phyloP scores from a whole-genome alignment of 306 rosid species.

The Gynostemma pentaphyllum region DNA sequence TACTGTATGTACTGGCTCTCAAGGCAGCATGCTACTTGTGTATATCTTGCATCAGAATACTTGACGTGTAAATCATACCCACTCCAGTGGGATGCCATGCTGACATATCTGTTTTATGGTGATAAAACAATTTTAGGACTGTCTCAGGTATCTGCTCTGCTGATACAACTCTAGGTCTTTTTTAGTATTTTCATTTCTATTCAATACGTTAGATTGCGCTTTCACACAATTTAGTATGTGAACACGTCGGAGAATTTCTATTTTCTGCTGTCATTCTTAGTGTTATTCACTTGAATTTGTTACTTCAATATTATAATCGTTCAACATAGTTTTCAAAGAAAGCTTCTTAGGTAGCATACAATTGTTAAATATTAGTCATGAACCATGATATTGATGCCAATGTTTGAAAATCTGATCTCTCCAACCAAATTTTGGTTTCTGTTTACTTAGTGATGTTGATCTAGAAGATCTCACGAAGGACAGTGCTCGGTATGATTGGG shows the following conservation, averaged over 20 bases:
- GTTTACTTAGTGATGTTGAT: no score
- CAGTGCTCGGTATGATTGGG: no score
- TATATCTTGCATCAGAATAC: constrained; percentile 49
- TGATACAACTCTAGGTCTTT: constrained; percentile 1
- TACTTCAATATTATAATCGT: background rate
- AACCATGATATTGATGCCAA: no score
- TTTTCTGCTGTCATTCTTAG: background rate
- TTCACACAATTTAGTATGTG: background rate
- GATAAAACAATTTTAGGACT: background rate
- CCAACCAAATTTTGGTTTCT: no score
- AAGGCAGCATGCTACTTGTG: constrained; percentile 52
- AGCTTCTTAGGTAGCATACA: background rate
- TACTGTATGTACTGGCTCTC: constrained; percentile 42
- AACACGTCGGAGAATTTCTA: background rate
- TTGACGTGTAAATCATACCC: constrained; percentile 49
- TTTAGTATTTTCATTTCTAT: background rate
- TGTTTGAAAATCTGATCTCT: no score
- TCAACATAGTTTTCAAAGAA: background rate
- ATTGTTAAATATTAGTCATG: background rate
- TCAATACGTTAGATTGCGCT: constrained; percentile 5
- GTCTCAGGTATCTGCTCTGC: background rate
- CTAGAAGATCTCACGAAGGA: no score
- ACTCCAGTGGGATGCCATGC: constrained; percentile 3
- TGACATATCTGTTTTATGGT: constrained; percentile 5
- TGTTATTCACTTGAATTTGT: background rate